Percentiles rank a stretch among this genome's conserved stretches.
These are phyloP conservation scores for Apiotrichum siamense DNA, from an alignment of 1,284 basidiomycete species.

Conservation along the genomic window DNA sequence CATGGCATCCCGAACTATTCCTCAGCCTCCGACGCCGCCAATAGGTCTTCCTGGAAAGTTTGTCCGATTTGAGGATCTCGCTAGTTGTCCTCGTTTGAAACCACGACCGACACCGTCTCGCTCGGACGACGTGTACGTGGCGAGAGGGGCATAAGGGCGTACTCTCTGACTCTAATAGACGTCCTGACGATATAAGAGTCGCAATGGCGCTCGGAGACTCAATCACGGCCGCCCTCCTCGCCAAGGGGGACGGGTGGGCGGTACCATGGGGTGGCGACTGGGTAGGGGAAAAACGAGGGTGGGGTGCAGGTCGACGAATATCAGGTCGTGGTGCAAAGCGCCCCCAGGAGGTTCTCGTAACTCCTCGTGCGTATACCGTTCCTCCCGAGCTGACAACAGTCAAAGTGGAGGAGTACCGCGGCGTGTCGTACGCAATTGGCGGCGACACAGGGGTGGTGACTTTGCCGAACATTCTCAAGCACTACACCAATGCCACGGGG, in stretches of 20 bases:
- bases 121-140: constrained; percentile 28
- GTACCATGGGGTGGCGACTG: background rate
- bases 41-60: constrained; percentile 12
- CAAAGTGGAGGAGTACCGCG: constrained; percentile 41
- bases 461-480: constrained; percentile 32
- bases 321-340: background rate
- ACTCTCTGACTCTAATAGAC: no score
- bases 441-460: constrained; percentile 40
- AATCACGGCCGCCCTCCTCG: constrained; percentile 46
- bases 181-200: constrained; percentile 44
- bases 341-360: no score
- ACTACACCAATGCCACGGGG: constrained; percentile 27
- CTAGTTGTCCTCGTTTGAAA: constrained; percentile 17
- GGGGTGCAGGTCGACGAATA: background rate
- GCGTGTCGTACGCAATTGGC: constrained; percentile 45
- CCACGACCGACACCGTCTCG: constrained; percentile 8
- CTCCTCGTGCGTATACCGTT: background rate
- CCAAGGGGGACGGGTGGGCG: constrained; percentile 15
- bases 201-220: constrained; percentile 47
- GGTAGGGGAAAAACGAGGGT: background rate
- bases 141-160: no score
- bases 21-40: background rate
- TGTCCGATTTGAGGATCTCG: constrained; percentile 21
- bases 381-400: background rate
- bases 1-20: background rate